A percentile compares a stretch with the other conserved stretches of the same genome.
These are phyloP conservation scores for Trichophyton schoenleinii DNA, from an alignment of 2,329 filamentous ascomycete genomes.

Conservation along the genomic window DNA sequence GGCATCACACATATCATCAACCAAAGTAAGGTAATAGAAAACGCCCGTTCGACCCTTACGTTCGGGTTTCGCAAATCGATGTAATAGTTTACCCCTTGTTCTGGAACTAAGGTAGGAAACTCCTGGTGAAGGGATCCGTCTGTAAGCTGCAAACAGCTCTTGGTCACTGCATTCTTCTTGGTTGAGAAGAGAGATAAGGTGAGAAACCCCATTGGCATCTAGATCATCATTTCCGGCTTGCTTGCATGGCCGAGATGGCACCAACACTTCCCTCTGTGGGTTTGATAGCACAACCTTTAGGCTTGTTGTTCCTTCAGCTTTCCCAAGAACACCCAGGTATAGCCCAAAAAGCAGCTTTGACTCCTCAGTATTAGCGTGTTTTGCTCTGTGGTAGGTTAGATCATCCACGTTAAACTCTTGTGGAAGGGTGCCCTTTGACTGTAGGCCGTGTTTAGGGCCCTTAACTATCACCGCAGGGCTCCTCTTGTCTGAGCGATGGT, in stretches of 20 bases:
- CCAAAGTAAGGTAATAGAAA: constrained; percentile 64
- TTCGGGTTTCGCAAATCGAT: constrained; percentile 48
- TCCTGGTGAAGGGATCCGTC: constrained; percentile 40
- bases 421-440: background rate
- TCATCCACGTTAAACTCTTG: background rate
- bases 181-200: constrained; percentile 31
- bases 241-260: background rate
- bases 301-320: constrained; percentile 11
- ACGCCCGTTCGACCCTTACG: constrained; percentile 42
- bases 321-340: constrained; percentile 11
- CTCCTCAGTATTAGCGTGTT: background rate
- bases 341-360: constrained; percentile 10
- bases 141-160: constrained; percentile 42
- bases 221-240: constrained; percentile 13
- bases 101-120: constrained; percentile 38
- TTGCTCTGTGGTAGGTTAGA: background rate
- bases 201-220: constrained; percentile 26
- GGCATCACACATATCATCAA: constrained; percentile 70
- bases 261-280: constrained; percentile 11
- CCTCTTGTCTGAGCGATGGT: background rate
- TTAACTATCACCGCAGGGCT: background rate
- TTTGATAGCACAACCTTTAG: constrained; percentile 14
- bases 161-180: constrained; percentile 36
- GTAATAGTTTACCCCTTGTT: constrained; percentile 52
- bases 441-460: background rate